phyloP scores from a whole-genome alignment of 345 rosid species.

The Ceriops zippeliana region DNA sequence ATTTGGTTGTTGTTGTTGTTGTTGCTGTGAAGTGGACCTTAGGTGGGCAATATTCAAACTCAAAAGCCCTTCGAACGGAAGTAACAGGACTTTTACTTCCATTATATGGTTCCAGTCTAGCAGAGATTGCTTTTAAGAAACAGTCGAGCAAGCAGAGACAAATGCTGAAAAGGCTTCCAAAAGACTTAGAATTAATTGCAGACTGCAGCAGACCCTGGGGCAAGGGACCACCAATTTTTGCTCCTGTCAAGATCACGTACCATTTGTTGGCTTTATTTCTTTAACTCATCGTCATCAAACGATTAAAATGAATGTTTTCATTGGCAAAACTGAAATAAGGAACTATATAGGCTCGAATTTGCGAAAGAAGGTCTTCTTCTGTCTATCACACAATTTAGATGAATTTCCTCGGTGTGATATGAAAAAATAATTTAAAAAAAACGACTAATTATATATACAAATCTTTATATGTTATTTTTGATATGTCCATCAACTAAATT shows the following conservation, averaged over 20 bases:
- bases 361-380: no score
- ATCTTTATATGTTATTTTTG: no score
- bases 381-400: no score
- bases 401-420: no score
- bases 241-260: neutral
- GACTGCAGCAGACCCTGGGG: neutral
- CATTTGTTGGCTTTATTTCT: neutral
- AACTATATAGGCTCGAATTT: no score
- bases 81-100: neutral
- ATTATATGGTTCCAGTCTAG: neutral
- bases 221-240: neutral
- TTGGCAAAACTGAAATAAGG: no score
- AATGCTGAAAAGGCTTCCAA: neutral
- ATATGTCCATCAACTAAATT: no score
- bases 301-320: no score
- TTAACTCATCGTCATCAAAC: neutral
- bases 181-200: neutral
- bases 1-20: neutral
- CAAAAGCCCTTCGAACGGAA: slow-evolving; percentile 2
- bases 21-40: slow-evolving; percentile 16
- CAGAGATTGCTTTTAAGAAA: slow-evolving; percentile 13
- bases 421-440: no score
- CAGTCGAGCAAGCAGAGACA: slow-evolving; percentile 11
- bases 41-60: slow-evolving; percentile 9
- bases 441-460: no score